Evolutionary conservation across 805 yeast genomes (phyloP), one percentile per base, ranked within the genome.

Genomic region (Wickerhamiella spandovensis): DNA sequence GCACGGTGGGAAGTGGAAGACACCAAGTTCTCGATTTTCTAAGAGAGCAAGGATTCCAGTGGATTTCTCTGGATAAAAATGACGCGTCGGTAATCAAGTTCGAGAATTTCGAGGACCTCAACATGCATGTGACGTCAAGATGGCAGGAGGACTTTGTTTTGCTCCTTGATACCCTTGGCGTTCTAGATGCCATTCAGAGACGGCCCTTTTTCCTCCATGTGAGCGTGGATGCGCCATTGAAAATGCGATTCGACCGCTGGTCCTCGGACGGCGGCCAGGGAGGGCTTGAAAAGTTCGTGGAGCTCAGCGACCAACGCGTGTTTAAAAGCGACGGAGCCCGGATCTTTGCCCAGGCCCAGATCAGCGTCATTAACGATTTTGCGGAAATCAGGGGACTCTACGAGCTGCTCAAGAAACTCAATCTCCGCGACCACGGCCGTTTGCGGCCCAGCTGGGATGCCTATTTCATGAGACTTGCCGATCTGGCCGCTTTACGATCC

Each of bases 381-480:
- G 57, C 51, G 13, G 56, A 73, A 49, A 53, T 68, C 3, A 65
- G 61, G 22, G 65, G 67, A 15, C 64, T 79, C 17, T 65, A 67
- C 47, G 53, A 58, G 0, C 67, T 67, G 28, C 64, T 80, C 1
- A 58, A 66, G n/a, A 54, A 62, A 7, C 58, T 78, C 12, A 62
- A 77, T 51, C 56, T 80, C 9, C 51, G 64, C 52, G 81, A 86
- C 47, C 64, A 69, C 20, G 68, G 77, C 20, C 68, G 95, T 35
- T 70, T 86, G 32, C 70, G 99, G 50, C 99, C 99, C 1, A 77
- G 81, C 3, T 92, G 99, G 99, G 98, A 92, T 64, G 76, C 90
- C 1, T 92, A 92, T 64, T 92, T 92, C 66, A 92, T 92, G 98
- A 72, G 80, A 43, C 67, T 92, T 52, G 97, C 98, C 0, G 88